These are phyloP conservation scores for Pontederia paniculata DNA, from an alignment of 176 grass and related monocot species.

Conservation along the genomic window DNA sequence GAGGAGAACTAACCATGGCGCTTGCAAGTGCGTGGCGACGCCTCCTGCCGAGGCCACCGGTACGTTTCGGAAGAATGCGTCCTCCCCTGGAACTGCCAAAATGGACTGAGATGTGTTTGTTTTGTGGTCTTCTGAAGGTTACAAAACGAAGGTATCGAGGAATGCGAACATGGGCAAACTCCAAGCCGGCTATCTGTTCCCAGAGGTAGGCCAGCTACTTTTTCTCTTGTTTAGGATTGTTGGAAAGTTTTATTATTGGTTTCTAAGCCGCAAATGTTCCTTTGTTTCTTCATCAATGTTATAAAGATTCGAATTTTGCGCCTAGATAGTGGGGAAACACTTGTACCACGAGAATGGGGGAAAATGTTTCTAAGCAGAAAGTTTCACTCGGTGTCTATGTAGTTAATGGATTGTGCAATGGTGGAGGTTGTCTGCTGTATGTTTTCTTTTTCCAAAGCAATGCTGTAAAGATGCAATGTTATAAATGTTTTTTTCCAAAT, in stretches of 20 bases:
- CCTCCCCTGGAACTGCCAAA: neutral
- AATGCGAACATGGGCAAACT: slow-evolving; percentile 72
- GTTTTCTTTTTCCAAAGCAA: too few relatives aligned
- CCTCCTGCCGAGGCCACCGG: slow-evolving; percentile 21
- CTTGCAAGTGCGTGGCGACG: slow-evolving; percentile 29
- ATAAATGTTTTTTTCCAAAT: too few relatives aligned
- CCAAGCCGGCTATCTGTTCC: slow-evolving; percentile 69
- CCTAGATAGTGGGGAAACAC: too few relatives aligned
- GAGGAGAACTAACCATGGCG: neutral
- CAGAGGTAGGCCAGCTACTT: slow-evolving; percentile 33
- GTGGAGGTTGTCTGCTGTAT: too few relatives aligned
- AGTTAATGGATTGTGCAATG: too few relatives aligned
- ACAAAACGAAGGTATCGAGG: slow-evolving; percentile 66
- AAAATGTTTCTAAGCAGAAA: too few relatives aligned
- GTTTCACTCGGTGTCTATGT: too few relatives aligned
- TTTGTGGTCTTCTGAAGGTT: slow-evolving; percentile 35
- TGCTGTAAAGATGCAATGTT: too few relatives aligned
- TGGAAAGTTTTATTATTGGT: slow-evolving; percentile 2
- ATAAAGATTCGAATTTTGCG: too few relatives aligned
- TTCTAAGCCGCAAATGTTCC: neutral
- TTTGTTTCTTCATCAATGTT: neutral
- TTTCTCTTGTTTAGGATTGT: neutral
- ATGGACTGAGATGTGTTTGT: neutral
- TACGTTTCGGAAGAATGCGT: neutral
- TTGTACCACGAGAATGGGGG: too few relatives aligned